These are phyloP conservation scores for Sutorius eximius DNA, from an alignment of 1,284 basidiomycete genomes.

Conservation along the genomic window DNA sequence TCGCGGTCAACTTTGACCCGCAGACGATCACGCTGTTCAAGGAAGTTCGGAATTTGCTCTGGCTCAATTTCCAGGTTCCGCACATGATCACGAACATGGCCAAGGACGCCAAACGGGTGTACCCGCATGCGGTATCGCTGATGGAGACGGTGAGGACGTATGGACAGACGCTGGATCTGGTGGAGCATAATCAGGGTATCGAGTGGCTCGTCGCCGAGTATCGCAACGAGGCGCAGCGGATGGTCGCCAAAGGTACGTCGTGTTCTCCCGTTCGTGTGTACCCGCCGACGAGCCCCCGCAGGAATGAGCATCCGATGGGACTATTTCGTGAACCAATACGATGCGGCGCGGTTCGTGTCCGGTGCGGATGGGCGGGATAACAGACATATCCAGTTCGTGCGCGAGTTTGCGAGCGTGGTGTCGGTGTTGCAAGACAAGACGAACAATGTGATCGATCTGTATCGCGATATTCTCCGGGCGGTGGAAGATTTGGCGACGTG, in stretches of 20 bases:
- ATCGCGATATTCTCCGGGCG: constrained; percentile 80
- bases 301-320: constrained; percentile 97
- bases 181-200: constrained; percentile 87
- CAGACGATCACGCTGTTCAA: constrained; percentile 99
- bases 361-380: constrained; percentile 79
- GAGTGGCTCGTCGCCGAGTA: constrained; percentile 93
- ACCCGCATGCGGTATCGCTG: constrained; percentile 95
- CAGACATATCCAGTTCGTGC: constrained; percentile 89
- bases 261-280: background rate
- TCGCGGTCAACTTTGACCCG: constrained; percentile 95
- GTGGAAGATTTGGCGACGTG: constrained; percentile 90
- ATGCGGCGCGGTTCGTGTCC: constrained; percentile 72
- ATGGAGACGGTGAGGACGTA: constrained; percentile 99
- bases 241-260: constrained; percentile 77
- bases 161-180: constrained; percentile 88
- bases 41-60: constrained; percentile 93
- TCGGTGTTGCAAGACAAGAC: constrained; percentile 94
- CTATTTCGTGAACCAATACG: constrained; percentile 91
- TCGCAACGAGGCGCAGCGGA: constrained; percentile 85
- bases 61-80: constrained; percentile 94
- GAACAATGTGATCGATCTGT: constrained; percentile 88
- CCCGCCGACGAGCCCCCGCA: constrained; percentile 27
- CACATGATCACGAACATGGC: constrained; percentile 95
- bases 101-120: constrained; percentile 96
- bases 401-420: constrained; percentile 92